A percentile compares a stretch with the other conserved stretches of the same genome.
Evolutionary conservation across 768 basidiomycete species (phyloP).

Genomic region (Rhizopogon sp.): DNA sequence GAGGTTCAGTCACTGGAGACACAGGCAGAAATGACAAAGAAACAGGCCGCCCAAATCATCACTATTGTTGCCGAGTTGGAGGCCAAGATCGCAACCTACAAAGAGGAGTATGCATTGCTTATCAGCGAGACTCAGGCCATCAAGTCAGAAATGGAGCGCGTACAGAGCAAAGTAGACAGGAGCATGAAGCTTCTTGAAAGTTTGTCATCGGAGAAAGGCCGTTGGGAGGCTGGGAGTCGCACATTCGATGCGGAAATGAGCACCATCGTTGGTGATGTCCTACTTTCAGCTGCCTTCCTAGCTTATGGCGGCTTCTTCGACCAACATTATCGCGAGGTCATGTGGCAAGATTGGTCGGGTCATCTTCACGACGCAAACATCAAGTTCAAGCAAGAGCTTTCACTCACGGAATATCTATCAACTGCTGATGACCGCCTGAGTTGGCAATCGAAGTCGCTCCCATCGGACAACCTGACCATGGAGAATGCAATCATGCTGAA

Average conservation of each 20-base stretch:
- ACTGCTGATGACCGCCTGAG: constrained; percentile 93
- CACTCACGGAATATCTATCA: constrained; percentile 92
- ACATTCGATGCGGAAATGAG: constrained; percentile 98
- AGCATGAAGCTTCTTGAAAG: constrained; percentile 94
- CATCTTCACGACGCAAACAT: constrained; percentile 88
- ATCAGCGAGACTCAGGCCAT: constrained; percentile 97
- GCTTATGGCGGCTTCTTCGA: constrained; percentile 99
- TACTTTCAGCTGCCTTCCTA: constrained; percentile 93
- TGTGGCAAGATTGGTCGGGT: constrained; percentile 94
- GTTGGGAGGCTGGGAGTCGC: constrained; percentile 93
- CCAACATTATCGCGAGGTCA: constrained; percentile 93
- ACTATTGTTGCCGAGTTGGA: constrained; percentile 92
- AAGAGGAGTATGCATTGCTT: constrained; percentile 94
- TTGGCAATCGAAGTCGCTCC: constrained; percentile 96
- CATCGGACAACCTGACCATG: constrained; percentile 90
- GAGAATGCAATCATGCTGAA: constrained; percentile 99
- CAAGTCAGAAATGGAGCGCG: constrained; percentile 96
- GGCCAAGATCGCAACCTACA: constrained; percentile 87
- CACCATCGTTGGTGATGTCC: constrained; percentile 95
- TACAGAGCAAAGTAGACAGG: constrained; percentile 94
- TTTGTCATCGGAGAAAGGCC: constrained; percentile 87
- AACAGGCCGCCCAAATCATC: constrained; percentile 86
- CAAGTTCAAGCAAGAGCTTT: constrained; percentile 88
- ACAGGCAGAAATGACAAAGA: constrained; percentile 93
- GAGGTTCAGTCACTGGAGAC: constrained; percentile 91